Percentiles rank a stretch among this genome's conserved stretches.
Evolutionary conservation across 139 green algal genomes (phyloP).

Genomic region (Chloropicon primus): DNA sequence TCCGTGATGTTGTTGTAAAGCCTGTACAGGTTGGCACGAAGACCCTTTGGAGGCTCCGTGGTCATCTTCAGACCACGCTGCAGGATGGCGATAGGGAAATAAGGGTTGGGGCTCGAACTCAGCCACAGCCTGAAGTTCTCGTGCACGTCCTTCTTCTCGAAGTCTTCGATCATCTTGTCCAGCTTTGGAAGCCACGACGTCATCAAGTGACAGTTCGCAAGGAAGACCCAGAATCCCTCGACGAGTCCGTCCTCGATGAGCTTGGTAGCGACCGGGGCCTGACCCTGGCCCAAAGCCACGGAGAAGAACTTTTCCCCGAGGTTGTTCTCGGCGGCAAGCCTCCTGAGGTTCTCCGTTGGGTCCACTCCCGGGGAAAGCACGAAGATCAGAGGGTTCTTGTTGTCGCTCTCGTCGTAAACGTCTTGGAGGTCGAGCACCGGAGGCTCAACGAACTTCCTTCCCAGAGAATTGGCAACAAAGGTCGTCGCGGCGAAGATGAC

Average conservation of each 20-base stretch:
- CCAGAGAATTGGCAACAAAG: slow-evolving; percentile 64
- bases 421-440: slow-evolving; percentile 68
- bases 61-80: slow-evolving; percentile 78
- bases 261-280: slow-evolving; percentile 54
- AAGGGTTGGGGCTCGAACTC: slow-evolving; percentile 42
- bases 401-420: slow-evolving; percentile 45
- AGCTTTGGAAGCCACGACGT: slow-evolving; percentile 68
- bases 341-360: slow-evolving; percentile 54
- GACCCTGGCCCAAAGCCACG: slow-evolving; percentile 61
- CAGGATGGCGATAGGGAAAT: slow-evolving; percentile 73
- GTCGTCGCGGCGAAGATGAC: slow-evolving; percentile 52
- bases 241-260: slow-evolving; percentile 56
- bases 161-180: slow-evolving; percentile 64
- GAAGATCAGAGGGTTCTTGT: slow-evolving; percentile 57
- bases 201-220: slow-evolving; percentile 85
- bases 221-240: slow-evolving; percentile 72
- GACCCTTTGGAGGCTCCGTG: slow-evolving; percentile 73
- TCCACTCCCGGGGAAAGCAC: slow-evolving; percentile 69
- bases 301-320: slow-evolving; percentile 45
- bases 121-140: slow-evolving; percentile 73
- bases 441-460: slow-evolving; percentile 65
- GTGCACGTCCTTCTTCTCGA: slow-evolving; percentile 46
- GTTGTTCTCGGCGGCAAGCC: slow-evolving; percentile 49
- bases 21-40: slow-evolving; percentile 68
- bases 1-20: slow-evolving; percentile 62